phyloP scores from a whole-genome alignment of 2,329 filamentous ascomycete species.

The Penicillium occitanis region DNA sequence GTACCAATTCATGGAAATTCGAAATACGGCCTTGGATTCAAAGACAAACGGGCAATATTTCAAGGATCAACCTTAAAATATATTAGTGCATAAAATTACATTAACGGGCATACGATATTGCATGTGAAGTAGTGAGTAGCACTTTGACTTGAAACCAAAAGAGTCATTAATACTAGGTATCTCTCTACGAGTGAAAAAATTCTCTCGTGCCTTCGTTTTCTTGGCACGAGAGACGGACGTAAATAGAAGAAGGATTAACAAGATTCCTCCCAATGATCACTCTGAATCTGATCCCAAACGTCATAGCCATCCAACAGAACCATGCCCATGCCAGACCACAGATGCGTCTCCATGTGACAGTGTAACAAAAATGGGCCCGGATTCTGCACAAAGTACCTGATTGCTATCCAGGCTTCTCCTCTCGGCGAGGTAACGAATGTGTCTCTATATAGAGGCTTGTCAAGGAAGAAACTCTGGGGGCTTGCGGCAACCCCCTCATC shows the following conservation, averaged over 20 bases:
- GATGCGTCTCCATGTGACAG: slow-evolving; percentile 57
- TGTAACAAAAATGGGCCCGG: slow-evolving; percentile 58
- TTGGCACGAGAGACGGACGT: background rate
- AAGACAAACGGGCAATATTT: background rate
- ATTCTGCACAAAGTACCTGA: slow-evolving; percentile 55
- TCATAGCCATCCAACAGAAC: slow-evolving; percentile 49
- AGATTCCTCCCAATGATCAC: slow-evolving; percentile 24
- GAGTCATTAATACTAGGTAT: background rate
- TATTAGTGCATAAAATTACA: background rate
- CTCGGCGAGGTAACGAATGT: slow-evolving; percentile 41
- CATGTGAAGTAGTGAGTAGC: background rate
- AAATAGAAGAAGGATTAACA: background rate
- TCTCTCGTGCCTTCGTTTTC: background rate
- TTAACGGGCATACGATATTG: background rate
- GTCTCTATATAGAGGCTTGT: slow-evolving; percentile 57
- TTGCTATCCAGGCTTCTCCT: slow-evolving; percentile 48
- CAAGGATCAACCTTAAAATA: background rate
- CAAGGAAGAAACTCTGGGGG: slow-evolving; percentile 58
- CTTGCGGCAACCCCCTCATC: slow-evolving; percentile 52
- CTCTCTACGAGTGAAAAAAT: background rate
- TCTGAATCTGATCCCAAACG: slow-evolving; percentile 33
- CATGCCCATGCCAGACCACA: slow-evolving; percentile 57
- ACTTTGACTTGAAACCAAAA: background rate
- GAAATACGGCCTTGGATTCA: background rate
- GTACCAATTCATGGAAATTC: background rate